Evolutionary conservation across 78 protist genomes (phyloP).

Genomic region (Dictyostelium citrinum): DNA sequence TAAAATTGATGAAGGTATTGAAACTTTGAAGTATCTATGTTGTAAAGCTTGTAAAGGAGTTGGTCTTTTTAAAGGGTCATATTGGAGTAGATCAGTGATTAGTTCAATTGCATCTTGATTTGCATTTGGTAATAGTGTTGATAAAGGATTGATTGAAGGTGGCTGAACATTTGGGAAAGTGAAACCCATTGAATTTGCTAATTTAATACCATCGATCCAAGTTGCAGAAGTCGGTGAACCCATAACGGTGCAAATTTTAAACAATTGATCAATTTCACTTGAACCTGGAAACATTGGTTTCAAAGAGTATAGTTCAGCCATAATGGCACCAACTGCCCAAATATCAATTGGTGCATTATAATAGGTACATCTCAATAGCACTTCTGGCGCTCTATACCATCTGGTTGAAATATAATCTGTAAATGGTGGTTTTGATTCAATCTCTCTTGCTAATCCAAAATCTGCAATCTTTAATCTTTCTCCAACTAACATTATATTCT

Average conservation of each 20-base stretch:
- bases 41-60: slow-evolving; percentile 88
- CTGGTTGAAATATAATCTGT: slow-evolving; percentile 98
- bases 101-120: slow-evolving; percentile 90
- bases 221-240: slow-evolving; percentile 90
- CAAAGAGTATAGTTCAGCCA: slow-evolving; percentile 96
- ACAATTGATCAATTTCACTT: slow-evolving; percentile 93
- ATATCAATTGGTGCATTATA: slow-evolving; percentile 67
- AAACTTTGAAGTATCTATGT: slow-evolving; percentile 89
- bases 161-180: slow-evolving; percentile 83
- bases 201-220: slow-evolving; percentile 90
- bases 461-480: slow-evolving; percentile 96
- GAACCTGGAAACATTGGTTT: slow-evolving; percentile 96
- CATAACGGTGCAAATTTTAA: slow-evolving; percentile 87
- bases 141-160: slow-evolving; percentile 71
- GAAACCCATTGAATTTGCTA: slow-evolving; percentile 84
- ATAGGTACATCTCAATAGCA: slow-evolving; percentile 80
- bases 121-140: slow-evolving; percentile 81
- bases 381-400: slow-evolving; percentile 99
- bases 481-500: slow-evolving; percentile 85
- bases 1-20: not conserved
- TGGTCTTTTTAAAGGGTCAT: slow-evolving; percentile 93
- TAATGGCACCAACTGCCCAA: slow-evolving; percentile 89
- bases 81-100: slow-evolving; percentile 85
- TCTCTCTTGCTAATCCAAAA: slow-evolving; percentile 97
- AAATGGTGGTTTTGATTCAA: slow-evolving; percentile 95